Conservation (phyloP, 169 alveolate genomes). For the Blepharisma undulans region DNA sequence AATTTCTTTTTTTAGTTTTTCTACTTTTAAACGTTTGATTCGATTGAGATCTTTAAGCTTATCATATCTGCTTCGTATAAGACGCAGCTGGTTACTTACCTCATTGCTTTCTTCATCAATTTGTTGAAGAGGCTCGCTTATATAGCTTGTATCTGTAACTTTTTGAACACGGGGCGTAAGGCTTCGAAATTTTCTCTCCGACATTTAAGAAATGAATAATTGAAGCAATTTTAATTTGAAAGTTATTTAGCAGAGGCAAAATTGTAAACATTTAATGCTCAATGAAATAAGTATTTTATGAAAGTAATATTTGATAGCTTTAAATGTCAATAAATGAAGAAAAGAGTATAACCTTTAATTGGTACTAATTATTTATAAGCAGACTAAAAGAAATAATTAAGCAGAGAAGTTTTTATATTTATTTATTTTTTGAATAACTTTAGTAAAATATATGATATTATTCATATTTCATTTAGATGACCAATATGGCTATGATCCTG, state of each 20-base stretch:
- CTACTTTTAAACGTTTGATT: neutral
- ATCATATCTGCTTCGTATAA: constrained; percentile 10
- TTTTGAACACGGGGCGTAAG: neutral
- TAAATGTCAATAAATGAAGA: no score
- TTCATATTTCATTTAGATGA: no score
- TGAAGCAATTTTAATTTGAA: neutral
- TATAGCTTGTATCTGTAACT: neutral
- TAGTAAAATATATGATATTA: no score
- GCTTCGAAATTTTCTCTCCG: neutral
- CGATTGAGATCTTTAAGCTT: neutral
- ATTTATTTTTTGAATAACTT: no score
- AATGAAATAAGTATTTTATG: neutral
- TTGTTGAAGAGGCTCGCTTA: neutral
- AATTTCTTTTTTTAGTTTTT: constrained; percentile 42
- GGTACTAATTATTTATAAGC: no score
- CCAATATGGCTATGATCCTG: no score
- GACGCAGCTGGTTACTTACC: neutral
- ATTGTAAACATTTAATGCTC: no score
- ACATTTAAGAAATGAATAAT: neutral
- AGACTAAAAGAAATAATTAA: no score
- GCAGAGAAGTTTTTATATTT: no score
- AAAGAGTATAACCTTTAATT: no score
- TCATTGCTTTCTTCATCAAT: constrained; percentile 13
- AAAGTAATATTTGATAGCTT: no score
- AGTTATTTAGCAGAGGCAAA: neutral